phyloP scores from a whole-genome alignment of 129 eudicot genomes.

The Glebionis coronaria region DNA sequence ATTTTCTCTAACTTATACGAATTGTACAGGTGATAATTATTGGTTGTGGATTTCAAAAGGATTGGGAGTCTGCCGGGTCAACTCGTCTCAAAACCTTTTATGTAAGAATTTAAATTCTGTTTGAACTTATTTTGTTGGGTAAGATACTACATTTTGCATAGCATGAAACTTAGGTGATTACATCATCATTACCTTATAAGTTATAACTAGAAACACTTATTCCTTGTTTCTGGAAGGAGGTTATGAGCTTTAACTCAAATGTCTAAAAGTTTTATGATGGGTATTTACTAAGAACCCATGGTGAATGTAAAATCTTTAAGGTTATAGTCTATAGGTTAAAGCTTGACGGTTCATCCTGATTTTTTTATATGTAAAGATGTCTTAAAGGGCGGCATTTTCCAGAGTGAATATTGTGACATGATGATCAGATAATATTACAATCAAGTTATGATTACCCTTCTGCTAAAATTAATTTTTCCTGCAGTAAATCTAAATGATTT shows the following conservation, averaged over 20 bases:
- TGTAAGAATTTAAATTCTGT: constrained; percentile 42
- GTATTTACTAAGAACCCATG: neutral
- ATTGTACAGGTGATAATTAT: constrained; percentile 45
- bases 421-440: neutral
- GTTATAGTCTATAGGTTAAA: neutral
- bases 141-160: neutral
- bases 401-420: neutral
- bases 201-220: neutral
- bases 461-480: neutral
- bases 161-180: no score
- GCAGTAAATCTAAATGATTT: neutral
- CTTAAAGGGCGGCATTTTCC: neutral
- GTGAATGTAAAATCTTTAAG: neutral
- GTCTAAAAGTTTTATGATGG: neutral
- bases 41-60: constrained; percentile 49
- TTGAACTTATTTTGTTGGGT: constrained; percentile 6
- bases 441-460: neutral
- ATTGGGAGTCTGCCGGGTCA: constrained; percentile 44
- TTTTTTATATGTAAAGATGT: neutral
- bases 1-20: constrained; percentile 3
- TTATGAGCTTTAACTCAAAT: neutral
- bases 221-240: no score
- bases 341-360: neutral
- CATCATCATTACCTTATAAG: neutral
- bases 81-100: constrained; percentile 52